Evolutionary conservation across 768 basidiomycete species (phyloP).

Genomic region (Pulveroboletus sp.): DNA sequence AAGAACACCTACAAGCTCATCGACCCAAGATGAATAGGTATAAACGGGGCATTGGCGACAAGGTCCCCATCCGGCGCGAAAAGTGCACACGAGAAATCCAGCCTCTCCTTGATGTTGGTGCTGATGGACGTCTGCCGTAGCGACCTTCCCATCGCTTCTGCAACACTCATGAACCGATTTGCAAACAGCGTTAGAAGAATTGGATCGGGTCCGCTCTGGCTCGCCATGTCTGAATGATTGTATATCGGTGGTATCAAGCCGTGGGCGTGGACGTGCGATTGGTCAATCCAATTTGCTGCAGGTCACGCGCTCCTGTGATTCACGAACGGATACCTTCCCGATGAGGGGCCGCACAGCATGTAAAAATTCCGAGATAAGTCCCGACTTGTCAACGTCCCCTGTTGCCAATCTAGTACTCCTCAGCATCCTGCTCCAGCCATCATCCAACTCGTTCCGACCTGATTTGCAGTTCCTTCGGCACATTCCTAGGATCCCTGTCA

Average conservation of each 20-base stretch:
- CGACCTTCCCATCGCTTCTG: conserved; percentile 92
- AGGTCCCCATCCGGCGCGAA: conserved; percentile 94
- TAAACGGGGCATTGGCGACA: conserved; percentile 92
- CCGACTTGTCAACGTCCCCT: no score
- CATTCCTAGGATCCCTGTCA: no score
- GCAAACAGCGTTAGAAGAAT: conserved; percentile 90
- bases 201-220: conserved; percentile 60
- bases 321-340: no score
- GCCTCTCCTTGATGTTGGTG: conserved; percentile 94
- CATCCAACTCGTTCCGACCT: no score
- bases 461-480: no score
- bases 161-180: conserved; percentile 97
- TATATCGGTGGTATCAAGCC: neutral
- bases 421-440: no score
- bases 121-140: conserved; percentile 87
- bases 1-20: conserved; percentile 78
- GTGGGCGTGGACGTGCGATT: no score
- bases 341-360: no score
- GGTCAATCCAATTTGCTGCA: no score
- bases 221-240: conserved; percentile 14
- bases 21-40: conserved; percentile 82
- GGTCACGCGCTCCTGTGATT: no score
- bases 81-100: conserved; percentile 93
- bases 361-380: no score
- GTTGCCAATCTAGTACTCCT: no score